These are phyloP conservation scores for Aspergillus ellipticus DNA, from an alignment of 495 filamentous ascomycete species.

Conservation along the genomic window DNA sequence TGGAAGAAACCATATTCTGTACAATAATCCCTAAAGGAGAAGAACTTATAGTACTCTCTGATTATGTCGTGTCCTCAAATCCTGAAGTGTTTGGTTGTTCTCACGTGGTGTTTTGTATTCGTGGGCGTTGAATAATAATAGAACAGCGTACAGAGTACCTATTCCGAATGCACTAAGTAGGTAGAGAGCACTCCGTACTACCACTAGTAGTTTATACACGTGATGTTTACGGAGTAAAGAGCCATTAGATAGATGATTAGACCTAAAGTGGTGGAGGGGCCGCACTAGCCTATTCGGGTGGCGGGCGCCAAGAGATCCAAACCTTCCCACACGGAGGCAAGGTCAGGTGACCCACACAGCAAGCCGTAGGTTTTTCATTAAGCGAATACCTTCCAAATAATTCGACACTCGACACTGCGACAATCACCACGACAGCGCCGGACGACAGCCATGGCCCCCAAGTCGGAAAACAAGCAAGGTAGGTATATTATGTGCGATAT, in stretches of 20 bases:
- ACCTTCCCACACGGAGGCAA: slow-evolving; percentile 8
- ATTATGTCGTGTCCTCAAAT: too few species aligned
- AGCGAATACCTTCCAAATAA: slow-evolving; percentile 45
- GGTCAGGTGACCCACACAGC: slow-evolving; percentile 51
- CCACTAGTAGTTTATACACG: too few species aligned
- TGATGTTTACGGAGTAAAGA: too few species aligned
- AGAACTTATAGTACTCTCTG: too few species aligned
- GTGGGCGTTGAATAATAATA: too few species aligned
- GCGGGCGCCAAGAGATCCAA: slow-evolving; percentile 17
- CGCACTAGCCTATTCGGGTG: background rate
- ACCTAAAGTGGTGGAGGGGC: background rate
- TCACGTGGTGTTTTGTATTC: too few species aligned
- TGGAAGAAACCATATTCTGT: slow-evolving; percentile 36
- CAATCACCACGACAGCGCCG: slow-evolving; percentile 49
- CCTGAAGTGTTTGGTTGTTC: too few species aligned
- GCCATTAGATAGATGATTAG: background rate
- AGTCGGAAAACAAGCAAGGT: slow-evolving; percentile 67
- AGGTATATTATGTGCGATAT: slow-evolving; percentile 29
- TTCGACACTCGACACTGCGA: slow-evolving; percentile 41
- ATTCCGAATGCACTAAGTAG: too few species aligned
- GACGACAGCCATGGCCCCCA: slow-evolving; percentile 69
- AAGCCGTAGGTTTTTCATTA: slow-evolving; percentile 43
- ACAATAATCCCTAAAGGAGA: too few species aligned
- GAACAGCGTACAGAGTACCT: too few species aligned
- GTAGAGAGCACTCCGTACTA: too few species aligned